Base-by-base conservation (phyloP, 768 basidiomycete species). In the Mycena latifolia region DNA sequence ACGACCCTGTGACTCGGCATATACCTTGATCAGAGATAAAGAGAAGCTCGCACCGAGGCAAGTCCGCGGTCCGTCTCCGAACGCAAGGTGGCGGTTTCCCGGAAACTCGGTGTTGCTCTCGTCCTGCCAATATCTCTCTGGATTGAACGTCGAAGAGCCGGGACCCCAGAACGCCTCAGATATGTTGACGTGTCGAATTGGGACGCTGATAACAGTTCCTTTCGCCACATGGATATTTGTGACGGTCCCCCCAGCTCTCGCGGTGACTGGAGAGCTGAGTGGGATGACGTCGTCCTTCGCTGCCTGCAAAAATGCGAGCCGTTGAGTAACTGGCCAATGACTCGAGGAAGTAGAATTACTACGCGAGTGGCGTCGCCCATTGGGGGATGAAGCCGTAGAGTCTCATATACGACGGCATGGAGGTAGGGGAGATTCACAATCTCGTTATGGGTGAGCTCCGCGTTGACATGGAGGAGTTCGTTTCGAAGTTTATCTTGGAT, bases 141-240 rank as follows among this genome's bases (percentile, higher is more conserved):
- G 82, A 24, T 74, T 72, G 71, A 82, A 84, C 60, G 77, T 71
- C 28, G 51, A 70, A 17, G 79, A 79, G 37, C 83, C 81, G 0
- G 72, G 53, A 5, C 84, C 84, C 78, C 81, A 84, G 59, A 84
- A 60, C n/a, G 60, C 67, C n/a, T 70, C 63, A 37, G 77, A 74
- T 7, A 76, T 68, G 66, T 84, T 82, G 43, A 83, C 73, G 29
- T 64, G 50, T 8, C 67, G 61, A 52, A 83, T 74, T 2, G 81
- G 78, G 8, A 79, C 71, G 1, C 70, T 69, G 28, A 84, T 59
- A 5, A 66, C 50, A 3, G 79, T 76, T 31, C 80, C 80, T 50
- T 75, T 74, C 1, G 79, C 66, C 39, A 83, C 73, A 20, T 55
- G 61, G 46, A 81, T 65, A 24, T 64, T 69, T 27, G 73, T 63